A percentile compares a stretch with the other conserved stretches of the same genome.
These are phyloP conservation scores for Paramecium primaurelia DNA, from an alignment of 73 alveolate genomes.

Conservation along the genomic window DNA sequence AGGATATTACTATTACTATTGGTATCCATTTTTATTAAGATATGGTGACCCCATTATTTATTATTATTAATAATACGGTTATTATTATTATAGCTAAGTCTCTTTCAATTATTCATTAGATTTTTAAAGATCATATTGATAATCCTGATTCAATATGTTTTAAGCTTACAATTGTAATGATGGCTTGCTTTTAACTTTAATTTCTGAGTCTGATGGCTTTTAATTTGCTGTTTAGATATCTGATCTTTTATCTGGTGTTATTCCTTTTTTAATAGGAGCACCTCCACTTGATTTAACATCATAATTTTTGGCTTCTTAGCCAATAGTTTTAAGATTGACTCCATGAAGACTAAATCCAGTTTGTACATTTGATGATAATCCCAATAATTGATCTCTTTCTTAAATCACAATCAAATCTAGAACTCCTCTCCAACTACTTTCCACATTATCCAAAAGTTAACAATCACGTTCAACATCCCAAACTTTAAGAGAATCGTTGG, in stretches of 20 bases:
- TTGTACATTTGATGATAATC: not conserved
- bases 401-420: not conserved
- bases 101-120: not conserved
- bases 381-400: slow-evolving; percentile 18
- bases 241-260: slow-evolving; percentile 10
- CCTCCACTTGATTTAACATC: slow-evolving; percentile 48
- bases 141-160: not conserved
- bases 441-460: slow-evolving; percentile 50
- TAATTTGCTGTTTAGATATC: not conserved
- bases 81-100: not conserved
- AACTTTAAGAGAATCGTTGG: slow-evolving; percentile 49
- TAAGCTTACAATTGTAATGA: slow-evolving; percentile 10
- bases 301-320: not conserved
- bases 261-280: not conserved
- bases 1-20: not conserved
- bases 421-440: slow-evolving; percentile 61
- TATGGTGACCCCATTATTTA: too few species aligned
- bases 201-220: not conserved
- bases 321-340: not conserved
- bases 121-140: not conserved
- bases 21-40: too few species aligned
- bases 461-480: slow-evolving; percentile 57
- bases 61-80: too few species aligned
- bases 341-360: slow-evolving; percentile 22
- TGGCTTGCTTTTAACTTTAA: slow-evolving; percentile 24